These are phyloP conservation scores for Daedaleopsis nitida DNA, from an alignment of 768 basidiomycete species.

Conservation along the genomic window DNA sequence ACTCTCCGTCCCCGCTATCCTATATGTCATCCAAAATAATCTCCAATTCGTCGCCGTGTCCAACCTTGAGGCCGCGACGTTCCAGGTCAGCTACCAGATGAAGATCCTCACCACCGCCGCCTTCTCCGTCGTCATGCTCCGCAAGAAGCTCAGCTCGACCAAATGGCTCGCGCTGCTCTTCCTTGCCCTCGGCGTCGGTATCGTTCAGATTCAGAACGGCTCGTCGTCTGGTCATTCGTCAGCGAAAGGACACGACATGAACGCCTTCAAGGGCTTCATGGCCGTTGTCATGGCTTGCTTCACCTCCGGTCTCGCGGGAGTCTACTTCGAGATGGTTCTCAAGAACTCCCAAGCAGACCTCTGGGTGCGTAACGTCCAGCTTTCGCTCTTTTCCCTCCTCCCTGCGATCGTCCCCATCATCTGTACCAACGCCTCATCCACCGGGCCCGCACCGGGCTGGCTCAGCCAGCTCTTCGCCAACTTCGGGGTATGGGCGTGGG, in stretches of 20 bases:
- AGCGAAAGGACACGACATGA: conserved; percentile 58
- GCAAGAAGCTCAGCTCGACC: conserved; percentile 66
- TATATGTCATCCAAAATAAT: conserved; percentile 96
- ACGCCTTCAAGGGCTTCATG: conserved; percentile 80
- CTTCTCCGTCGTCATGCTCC: conserved; percentile 82
- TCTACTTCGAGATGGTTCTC: conserved; percentile 98
- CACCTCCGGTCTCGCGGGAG: conserved; percentile 94
- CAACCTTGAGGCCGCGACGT: conserved; percentile 93
- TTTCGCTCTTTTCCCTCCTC: conserved; percentile 90
- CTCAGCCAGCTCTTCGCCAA: conserved; percentile 67
- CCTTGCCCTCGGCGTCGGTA: conserved; percentile 86
- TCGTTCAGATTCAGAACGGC: conserved; percentile 57
- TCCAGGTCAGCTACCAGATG: conserved; percentile 98
- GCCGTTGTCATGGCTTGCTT: conserved; percentile 92
- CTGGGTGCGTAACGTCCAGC: conserved; percentile 96
- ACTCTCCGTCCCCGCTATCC: conserved; percentile 92
- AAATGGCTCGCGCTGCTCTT: conserved; percentile 88
- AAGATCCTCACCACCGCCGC: conserved; percentile 94
- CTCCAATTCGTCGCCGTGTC: conserved; percentile 93
- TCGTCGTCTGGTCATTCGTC: conserved; percentile 11
- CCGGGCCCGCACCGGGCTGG: conserved; percentile 27
- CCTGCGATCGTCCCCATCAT: conserved; percentile 84
- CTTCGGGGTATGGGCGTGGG: conserved; percentile 92
- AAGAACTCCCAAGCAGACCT: conserved; percentile 89
- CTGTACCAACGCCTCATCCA: conserved; percentile 44